Evolutionary conservation across 2,329 filamentous ascomycete species (phyloP).

Genomic region (Dryadomyces quercivorus): DNA sequence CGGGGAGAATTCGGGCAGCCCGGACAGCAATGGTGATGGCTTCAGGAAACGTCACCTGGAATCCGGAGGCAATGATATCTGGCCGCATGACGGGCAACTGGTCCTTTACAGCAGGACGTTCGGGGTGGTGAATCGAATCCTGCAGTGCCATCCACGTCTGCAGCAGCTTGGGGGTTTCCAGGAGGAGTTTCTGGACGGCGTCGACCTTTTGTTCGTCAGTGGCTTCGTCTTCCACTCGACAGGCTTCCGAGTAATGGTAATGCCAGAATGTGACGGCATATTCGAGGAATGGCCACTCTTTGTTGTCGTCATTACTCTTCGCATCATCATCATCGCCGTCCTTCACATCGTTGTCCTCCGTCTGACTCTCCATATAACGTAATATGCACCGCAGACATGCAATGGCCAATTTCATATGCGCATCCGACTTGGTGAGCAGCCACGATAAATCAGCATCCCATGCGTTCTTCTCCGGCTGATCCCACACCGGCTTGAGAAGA

Average conservation of each 20-base stretch:
- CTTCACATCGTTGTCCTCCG: too few species aligned
- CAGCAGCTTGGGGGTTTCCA: not conserved
- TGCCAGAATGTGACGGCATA: slow-evolving; percentile 1
- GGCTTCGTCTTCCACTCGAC: too few species aligned
- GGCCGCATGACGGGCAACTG: not conserved
- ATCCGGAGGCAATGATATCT: not conserved
- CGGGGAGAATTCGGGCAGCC: not conserved
- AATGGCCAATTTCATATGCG: not conserved
- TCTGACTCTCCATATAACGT: not conserved
- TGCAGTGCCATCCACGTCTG: not conserved
- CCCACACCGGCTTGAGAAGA: too few species aligned
- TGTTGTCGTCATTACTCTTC: not conserved
- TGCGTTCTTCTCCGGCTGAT: not conserved
- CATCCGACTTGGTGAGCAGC: not conserved
- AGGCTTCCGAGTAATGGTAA: not conserved
- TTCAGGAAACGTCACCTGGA: not conserved
- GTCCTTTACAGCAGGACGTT: not conserved
- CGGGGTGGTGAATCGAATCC: not conserved
- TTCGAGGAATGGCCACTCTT: not conserved
- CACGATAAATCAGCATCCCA: not conserved
- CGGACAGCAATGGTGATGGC: not conserved
- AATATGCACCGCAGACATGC: not conserved
- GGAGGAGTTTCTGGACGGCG: too few species aligned
- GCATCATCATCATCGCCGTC: too few species aligned
- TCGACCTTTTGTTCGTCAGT: not conserved